Conservation (phyloP, 208 protist species). For the Crithidia expoeki region DNA sequence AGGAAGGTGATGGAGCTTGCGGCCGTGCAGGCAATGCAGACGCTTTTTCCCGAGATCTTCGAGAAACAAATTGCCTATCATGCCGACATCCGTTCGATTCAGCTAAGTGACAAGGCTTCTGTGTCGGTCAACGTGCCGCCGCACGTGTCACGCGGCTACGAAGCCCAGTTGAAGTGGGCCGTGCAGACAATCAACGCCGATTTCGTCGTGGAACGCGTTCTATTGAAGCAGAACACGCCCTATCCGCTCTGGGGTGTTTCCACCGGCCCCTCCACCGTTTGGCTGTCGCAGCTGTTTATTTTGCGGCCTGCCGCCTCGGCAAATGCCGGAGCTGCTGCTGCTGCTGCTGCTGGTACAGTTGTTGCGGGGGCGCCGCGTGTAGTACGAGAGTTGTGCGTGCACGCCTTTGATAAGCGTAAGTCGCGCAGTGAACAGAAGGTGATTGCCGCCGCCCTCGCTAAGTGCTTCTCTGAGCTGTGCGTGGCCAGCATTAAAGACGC, state of each 20-base stretch:
- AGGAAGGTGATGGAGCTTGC: slow-evolving; percentile 41
- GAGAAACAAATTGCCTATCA: slow-evolving; percentile 69
- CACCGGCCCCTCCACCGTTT: slow-evolving; percentile 13
- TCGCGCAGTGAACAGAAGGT: slow-evolving; percentile 68
- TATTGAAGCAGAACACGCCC: slow-evolving; percentile 36
- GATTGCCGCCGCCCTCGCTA: slow-evolving; percentile 47
- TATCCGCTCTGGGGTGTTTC: slow-evolving; percentile 48
- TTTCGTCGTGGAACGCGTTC: slow-evolving; percentile 34
- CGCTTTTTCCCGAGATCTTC: slow-evolving; percentile 62
- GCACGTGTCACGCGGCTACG: slow-evolving; percentile 44
- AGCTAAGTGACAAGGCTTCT: slow-evolving; percentile 37
- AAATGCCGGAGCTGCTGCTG: neutral
- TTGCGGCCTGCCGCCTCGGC: neutral
- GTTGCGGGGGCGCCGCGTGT: neutral
- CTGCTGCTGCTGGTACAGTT: neutral
- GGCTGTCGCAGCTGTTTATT: slow-evolving; percentile 30
- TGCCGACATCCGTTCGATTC: slow-evolving; percentile 48
- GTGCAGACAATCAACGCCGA: slow-evolving; percentile 32
- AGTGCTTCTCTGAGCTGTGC: slow-evolving; percentile 50
- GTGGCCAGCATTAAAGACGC: slow-evolving; percentile 42
- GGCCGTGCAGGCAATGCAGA: slow-evolving; percentile 50
- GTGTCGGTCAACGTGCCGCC: slow-evolving; percentile 34
- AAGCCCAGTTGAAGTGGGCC: slow-evolving; percentile 56
- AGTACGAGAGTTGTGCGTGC: slow-evolving; percentile 19
- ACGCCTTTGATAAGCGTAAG: slow-evolving; percentile 62